A percentile compares a stretch with the other conserved stretches of the same genome.
Evolutionary conservation across 495 filamentous ascomycete species (phyloP).

Genomic region (Emericellopsis terricola): DNA sequence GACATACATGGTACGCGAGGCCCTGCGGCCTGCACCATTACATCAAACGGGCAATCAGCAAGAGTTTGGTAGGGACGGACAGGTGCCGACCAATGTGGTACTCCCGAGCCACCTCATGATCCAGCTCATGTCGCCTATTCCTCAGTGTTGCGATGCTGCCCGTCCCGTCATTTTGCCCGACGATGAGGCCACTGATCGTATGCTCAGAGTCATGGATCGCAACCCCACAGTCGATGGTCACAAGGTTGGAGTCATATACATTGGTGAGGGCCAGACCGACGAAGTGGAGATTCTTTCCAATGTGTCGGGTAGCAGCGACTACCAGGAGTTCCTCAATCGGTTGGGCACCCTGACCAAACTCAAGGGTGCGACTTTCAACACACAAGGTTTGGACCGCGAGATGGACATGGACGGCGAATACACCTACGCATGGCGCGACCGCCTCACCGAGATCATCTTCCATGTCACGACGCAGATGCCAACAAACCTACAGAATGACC

Average conservation of each 20-base stretch:
- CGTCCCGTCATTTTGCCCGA: conserved; percentile 70
- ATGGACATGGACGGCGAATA: conserved; percentile 65
- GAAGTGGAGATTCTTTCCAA: conserved; percentile 79
- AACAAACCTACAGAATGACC: conserved; percentile 57
- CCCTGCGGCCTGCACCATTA: conserved; percentile 45
- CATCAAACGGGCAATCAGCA: conserved; percentile 40
- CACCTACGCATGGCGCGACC: conserved; percentile 83
- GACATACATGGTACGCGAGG: conserved; percentile 54
- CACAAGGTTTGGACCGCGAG: conserved; percentile 71
- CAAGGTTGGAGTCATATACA: conserved; percentile 87
- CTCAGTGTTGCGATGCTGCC: conserved; percentile 34
- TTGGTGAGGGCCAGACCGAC: conserved; percentile 61
- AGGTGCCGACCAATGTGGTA: conserved; percentile 26
- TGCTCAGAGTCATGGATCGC: conserved; percentile 65
- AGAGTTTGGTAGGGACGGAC: conserved; percentile 19
- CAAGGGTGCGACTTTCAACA: conserved; percentile 72
- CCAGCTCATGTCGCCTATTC: conserved; percentile 58
- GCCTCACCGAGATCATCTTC: conserved; percentile 88
- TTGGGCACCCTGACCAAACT: conserved; percentile 68
- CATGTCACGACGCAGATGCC: conserved; percentile 97
- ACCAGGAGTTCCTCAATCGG: conserved; percentile 61
- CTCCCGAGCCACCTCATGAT: conserved; percentile 75
- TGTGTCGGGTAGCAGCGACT: conserved; percentile 64
- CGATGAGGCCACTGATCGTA: conserved; percentile 59
- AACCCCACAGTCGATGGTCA: conserved; percentile 87